Conservation (phyloP, 139 green algal species). For the Trebouxia sp. region DNA sequence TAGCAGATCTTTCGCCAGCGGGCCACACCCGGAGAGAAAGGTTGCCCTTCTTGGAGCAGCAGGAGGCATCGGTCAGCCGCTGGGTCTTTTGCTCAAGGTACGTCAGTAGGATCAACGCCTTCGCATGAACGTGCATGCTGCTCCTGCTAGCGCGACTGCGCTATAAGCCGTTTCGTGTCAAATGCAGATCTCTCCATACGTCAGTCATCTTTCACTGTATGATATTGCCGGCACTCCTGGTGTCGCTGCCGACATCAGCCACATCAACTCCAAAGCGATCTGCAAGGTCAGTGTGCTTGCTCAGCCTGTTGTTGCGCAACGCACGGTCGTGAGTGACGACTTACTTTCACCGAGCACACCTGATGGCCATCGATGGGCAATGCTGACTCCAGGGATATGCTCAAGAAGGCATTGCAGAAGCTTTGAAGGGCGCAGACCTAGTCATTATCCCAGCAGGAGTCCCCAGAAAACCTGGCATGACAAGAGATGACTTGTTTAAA, state of each 20-base stretch:
- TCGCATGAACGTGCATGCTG: constrained; percentile 18
- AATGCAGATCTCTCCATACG: constrained; percentile 73
- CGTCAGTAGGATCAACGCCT: background rate
- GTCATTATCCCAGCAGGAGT: constrained; percentile 94
- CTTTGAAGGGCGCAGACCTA: constrained; percentile 74
- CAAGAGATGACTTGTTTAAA: constrained; percentile 98
- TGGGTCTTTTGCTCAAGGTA: constrained; percentile 95
- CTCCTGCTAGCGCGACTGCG: constrained; percentile 40
- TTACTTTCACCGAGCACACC: too few relatives aligned
- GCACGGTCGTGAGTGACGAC: too few relatives aligned
- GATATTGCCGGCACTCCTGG: constrained; percentile 88
- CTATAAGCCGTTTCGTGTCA: background rate
- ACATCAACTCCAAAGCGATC: constrained; percentile 94
- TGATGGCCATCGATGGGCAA: background rate
- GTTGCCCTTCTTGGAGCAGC: constrained; percentile 88
- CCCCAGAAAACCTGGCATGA: constrained; percentile 99
- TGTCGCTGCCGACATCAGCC: constrained; percentile 91
- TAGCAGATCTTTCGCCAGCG: constrained; percentile 1
- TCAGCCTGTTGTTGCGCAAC: too few relatives aligned
- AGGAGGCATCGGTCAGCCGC: constrained; percentile 90
- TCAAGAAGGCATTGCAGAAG: constrained; percentile 72
- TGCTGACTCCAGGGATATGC: constrained; percentile 55
- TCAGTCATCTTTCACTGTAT: constrained; percentile 81
- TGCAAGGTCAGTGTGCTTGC: constrained; percentile 62
- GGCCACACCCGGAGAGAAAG: constrained; percentile 60